A percentile compares a stretch with the other conserved stretches of the same genome.
These are phyloP conservation scores for Raffaelea deltoideospora DNA, from an alignment of 2,329 filamentous ascomycete genomes.

Conservation along the genomic window DNA sequence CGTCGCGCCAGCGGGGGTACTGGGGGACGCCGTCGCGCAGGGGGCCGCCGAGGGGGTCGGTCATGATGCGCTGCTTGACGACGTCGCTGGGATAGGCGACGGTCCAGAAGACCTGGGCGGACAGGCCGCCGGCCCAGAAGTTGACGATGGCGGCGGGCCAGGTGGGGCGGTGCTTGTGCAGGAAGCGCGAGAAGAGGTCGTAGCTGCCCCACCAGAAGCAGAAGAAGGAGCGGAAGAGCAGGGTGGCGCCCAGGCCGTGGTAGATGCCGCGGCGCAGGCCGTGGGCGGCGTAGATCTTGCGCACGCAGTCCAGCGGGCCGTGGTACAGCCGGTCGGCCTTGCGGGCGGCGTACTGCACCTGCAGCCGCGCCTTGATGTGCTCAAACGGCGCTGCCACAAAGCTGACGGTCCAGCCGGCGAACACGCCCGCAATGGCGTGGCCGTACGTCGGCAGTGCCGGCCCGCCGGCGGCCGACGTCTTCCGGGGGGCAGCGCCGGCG, in stretches of 20 bases:
- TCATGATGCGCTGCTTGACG: conserved; percentile 95
- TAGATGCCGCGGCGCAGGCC: conserved; percentile 64
- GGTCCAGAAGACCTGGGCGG: conserved; percentile 89
- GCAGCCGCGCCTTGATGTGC: conserved; percentile 84
- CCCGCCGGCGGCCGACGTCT: conserved; percentile 19
- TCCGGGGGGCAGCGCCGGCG: conserved; percentile 17
- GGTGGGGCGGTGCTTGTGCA: conserved; percentile 46
- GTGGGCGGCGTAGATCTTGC: conserved; percentile 55
- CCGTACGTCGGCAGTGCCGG: conserved; percentile 56
- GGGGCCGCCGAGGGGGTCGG: conserved; percentile 64
- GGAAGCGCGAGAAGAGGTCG: conserved; percentile 59
- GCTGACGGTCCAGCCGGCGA: conserved; percentile 79
- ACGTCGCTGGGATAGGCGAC: conserved; percentile 85
- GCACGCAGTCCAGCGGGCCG: conserved; percentile 72
- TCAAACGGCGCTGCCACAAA: conserved; percentile 90
- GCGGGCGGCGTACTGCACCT: conserved; percentile 78
- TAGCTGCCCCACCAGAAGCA: conserved; percentile 99
- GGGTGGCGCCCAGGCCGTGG: conserved; percentile 69
- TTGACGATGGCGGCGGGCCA: conserved; percentile 72
- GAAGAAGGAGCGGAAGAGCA: conserved; percentile 85
- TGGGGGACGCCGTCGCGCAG: conserved; percentile 50
- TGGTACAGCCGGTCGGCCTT: conserved; percentile 68
- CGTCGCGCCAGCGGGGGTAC: conserved; percentile 67
- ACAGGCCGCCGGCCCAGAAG: conserved; percentile 92
- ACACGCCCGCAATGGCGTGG: conserved; percentile 73